These are phyloP conservation scores for Curvularia eragrostidis DNA, from an alignment of 2,329 filamentous ascomycete genomes.

Conservation along the genomic window DNA sequence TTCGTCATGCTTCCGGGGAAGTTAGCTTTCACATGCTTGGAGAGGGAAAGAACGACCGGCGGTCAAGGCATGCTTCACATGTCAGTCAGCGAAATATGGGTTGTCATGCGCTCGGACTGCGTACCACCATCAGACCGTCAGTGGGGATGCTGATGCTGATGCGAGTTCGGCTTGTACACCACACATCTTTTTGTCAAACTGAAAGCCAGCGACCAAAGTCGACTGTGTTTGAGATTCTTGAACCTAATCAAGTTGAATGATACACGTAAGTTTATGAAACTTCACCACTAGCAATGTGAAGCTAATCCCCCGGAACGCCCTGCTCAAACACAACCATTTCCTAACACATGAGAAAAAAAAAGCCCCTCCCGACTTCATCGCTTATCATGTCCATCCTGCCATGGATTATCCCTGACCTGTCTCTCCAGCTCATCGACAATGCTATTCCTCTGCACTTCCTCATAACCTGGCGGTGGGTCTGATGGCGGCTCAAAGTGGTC, in stretches of 20 bases:
- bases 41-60: neutral
- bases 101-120: conserved; percentile 4
- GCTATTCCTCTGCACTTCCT: conserved; percentile 85
- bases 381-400: conserved; percentile 21
- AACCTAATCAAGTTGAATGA: neutral
- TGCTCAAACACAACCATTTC: conserved; percentile 26
- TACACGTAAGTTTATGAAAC: conserved; percentile 2
- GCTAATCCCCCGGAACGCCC: conserved; percentile 33
- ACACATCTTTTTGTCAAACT: neutral
- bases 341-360: conserved; percentile 8
- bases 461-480: conserved; percentile 89
- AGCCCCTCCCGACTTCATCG: conserved; percentile 23
- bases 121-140: neutral
- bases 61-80: conserved; percentile 12
- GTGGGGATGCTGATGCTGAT: conserved; percentile 7
- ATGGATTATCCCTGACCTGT: conserved; percentile 40
- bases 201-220: neutral
- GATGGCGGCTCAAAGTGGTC: conserved; percentile 60
- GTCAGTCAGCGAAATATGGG: conserved; percentile 3
- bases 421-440: conserved; percentile 75
- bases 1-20: conserved; percentile 23
- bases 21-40: conserved; percentile 31
- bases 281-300: conserved; percentile 7
- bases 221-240: neutral
- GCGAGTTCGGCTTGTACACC: neutral